These are phyloP conservation scores for Fraxinus velutina DNA, from an alignment of 305 asterid genomes.

Conservation along the genomic window DNA sequence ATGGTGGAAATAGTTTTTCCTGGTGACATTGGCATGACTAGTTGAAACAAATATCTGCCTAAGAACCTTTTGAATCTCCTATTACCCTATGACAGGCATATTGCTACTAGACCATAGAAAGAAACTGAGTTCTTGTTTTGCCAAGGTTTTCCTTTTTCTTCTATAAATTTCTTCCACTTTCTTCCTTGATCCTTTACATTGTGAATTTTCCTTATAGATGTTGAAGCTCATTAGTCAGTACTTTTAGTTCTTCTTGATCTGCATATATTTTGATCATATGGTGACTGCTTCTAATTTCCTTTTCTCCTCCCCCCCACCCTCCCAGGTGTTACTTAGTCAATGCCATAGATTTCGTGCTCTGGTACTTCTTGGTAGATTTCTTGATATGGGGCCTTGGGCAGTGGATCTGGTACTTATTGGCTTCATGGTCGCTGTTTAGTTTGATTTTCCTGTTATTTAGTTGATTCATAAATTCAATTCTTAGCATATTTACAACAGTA, in stretches of 20 bases:
- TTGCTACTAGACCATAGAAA: constrained; percentile 9
- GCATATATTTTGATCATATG: not conserved
- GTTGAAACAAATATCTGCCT: not conserved
- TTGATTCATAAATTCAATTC: constrained; percentile 15
- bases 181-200: not conserved
- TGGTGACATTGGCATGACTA: not conserved
- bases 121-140: constrained; percentile 7
- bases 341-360: constrained; percentile 98
- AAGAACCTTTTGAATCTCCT: not conserved
- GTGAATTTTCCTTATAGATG: not conserved
- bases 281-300: not conserved
- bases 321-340: constrained; percentile 93
- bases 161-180: not conserved
- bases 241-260: not conserved
- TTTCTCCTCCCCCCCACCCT: not conserved
- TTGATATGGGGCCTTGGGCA: constrained; percentile 99
- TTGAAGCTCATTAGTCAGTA: not conserved
- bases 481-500: constrained; percentile 12
- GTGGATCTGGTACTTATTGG: constrained; percentile 82
- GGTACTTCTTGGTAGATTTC: constrained; percentile 97
- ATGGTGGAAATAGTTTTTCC: not conserved
- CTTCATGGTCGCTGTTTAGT: constrained; percentile 4
- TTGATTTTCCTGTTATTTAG: constrained; percentile 13
- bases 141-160: constrained; percentile 5
- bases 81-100: not conserved